Conservation (phyloP, 352 stramenopile genomes). For the Globisporangium lucens region DNA sequence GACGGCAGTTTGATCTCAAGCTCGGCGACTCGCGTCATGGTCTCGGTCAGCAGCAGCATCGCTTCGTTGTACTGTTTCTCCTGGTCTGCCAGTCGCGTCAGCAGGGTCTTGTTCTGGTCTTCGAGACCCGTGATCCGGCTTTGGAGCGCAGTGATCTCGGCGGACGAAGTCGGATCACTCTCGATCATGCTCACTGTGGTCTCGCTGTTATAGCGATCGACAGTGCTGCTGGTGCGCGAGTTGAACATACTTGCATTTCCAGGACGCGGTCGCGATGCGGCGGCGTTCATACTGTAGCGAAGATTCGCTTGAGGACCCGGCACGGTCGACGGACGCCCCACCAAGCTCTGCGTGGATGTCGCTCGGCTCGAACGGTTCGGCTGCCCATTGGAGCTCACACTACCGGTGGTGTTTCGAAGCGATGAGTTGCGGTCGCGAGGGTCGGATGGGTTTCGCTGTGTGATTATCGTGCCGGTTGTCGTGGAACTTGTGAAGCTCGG, state of each 20-base stretch:
- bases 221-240: conserved; percentile 26
- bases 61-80: conserved; percentile 86
- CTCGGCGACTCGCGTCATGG: conserved; percentile 81
- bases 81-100: conserved; percentile 64
- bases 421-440: conserved; percentile 13
- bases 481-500: conserved; percentile 20
- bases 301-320: conserved; percentile 43
- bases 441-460: conserved; percentile 7
- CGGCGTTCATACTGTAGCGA: conserved; percentile 44
- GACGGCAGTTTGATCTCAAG: conserved; percentile 72
- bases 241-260: conserved; percentile 13
- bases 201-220: conserved; percentile 43
- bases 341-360: conserved; percentile 48
- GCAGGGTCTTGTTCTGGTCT: conserved; percentile 71
- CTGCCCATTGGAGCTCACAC: conserved; percentile 11
- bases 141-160: conserved; percentile 50
- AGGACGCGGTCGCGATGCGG: conserved; percentile 22
- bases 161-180: conserved; percentile 35
- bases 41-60: conserved; percentile 83
- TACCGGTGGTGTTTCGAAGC: conserved; percentile 13
- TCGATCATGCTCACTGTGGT: conserved; percentile 54
- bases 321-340: conserved; percentile 41
- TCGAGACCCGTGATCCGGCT: conserved; percentile 58
- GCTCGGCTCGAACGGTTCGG: conserved; percentile 30
- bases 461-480: conserved; percentile 13